Evolutionary conservation across 176 grass and related monocot species (phyloP).

Genomic region (Lolium perenne): DNA sequence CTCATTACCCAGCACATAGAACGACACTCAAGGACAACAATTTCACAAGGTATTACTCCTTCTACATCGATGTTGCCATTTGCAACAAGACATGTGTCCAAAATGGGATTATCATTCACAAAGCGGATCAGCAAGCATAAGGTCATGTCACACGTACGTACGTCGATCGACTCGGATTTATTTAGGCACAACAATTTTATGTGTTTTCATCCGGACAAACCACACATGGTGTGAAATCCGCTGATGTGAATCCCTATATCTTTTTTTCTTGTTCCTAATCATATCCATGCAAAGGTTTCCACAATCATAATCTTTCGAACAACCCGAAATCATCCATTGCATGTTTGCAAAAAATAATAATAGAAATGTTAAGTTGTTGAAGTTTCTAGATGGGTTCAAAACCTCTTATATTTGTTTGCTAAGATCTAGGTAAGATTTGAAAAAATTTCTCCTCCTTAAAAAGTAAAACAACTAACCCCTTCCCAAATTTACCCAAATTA

Average conservation of each 20-base stretch:
- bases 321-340: not conserved
- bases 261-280: not conserved
- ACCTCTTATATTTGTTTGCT: no score
- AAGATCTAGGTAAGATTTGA: no score
- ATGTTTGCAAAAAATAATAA: not conserved
- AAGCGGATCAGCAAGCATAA: not conserved
- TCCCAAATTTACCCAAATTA: no score
- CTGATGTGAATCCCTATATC: not conserved
- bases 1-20: no score
- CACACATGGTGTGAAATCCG: not conserved
- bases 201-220: not conserved
- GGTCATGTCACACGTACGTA: not conserved
- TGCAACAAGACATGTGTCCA: not conserved
- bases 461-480: no score
- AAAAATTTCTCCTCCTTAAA: no score
- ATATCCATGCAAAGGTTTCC: not conserved
- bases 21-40: no score
- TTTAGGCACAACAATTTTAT: not conserved
- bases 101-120: not conserved
- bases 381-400: not conserved
- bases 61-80: not conserved
- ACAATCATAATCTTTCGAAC: constrained; percentile 3
- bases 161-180: no score
- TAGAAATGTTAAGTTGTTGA: not conserved
- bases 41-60: no score